Evolutionary conservation across 225 moss, liverwort and hornwort genomes (phyloP).

Genomic region (Neckera pumila): DNA sequence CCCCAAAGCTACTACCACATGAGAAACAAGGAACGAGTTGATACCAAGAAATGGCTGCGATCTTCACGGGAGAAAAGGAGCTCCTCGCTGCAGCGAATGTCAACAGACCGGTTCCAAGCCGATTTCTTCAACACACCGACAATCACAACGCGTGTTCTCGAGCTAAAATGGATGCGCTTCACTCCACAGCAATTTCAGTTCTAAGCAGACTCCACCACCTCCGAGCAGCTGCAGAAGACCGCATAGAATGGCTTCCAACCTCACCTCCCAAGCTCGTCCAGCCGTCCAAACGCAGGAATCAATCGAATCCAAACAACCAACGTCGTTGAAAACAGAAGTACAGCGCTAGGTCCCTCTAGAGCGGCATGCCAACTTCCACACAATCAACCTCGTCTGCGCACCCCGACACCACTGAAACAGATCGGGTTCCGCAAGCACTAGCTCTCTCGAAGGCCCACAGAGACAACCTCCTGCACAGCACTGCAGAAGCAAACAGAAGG

Average conservation of each 20-base stretch:
- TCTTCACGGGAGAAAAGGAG: background rate
- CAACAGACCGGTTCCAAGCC: no score
- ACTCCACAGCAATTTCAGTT: background rate
- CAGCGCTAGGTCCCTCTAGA: no score
- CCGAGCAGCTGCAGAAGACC: no score
- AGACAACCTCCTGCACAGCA: background rate
- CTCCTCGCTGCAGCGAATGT: background rate
- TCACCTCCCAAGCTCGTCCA: no score
- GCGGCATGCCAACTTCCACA: background rate
- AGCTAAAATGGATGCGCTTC: background rate
- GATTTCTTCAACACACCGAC: background rate
- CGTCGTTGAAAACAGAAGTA: no score
- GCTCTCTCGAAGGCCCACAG: no score
- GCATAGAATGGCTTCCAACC: no score
- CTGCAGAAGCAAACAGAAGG: background rate
- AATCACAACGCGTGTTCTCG: no score
- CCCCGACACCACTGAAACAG: no score
- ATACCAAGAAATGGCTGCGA: background rate
- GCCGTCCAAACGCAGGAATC: no score
- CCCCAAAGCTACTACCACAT: background rate
- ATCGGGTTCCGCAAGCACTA: background rate
- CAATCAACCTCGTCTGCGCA: no score
- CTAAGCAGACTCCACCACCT: background rate
- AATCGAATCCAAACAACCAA: no score
- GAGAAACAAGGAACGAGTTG: background rate